phyloP scores from a whole-genome alignment of 1,284 basidiomycete species.

The Apiotrichum gracile region DNA sequence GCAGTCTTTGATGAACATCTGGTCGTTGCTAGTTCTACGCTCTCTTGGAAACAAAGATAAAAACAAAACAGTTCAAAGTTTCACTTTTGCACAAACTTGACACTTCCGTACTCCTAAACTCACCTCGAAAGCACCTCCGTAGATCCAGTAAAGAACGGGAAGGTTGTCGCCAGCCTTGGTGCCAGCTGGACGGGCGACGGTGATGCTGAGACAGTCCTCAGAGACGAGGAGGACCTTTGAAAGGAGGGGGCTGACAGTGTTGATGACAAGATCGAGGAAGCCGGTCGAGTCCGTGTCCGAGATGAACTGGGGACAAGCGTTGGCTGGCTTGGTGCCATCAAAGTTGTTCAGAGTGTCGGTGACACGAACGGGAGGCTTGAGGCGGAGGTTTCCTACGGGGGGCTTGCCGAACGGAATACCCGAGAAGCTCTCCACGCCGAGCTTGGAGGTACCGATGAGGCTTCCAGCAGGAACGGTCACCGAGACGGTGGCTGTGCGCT shows the following conservation, averaged over 20 bases:
- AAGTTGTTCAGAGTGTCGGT: conserved; percentile 25
- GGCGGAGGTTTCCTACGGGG: conserved; percentile 30
- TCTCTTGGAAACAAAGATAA: too few relatives aligned
- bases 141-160: conserved; percentile 35
- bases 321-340: conserved; percentile 4
- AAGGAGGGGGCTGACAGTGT: conserved; percentile 1
- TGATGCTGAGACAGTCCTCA: conserved; percentile 28
- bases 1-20: too few relatives aligned
- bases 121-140: conserved; percentile 27
- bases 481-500: conserved; percentile 3
- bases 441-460: conserved; percentile 2
- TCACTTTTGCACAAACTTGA: neutral
- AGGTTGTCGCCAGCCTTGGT: conserved; percentile 20
- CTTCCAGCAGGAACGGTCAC: conserved; percentile 8
- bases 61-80: too few relatives aligned
- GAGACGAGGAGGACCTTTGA: conserved; percentile 5
- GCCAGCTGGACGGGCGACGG: conserved; percentile 19
- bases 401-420: conserved; percentile 63
- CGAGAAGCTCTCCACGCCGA: conserved; percentile 7
- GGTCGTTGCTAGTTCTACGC: too few relatives aligned
- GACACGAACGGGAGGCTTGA: conserved; percentile 48
- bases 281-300: neutral
- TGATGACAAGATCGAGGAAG: conserved; percentile 1
- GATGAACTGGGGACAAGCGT: conserved; percentile 12
- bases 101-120: neutral